Evolutionary conservation across 1,284 basidiomycete species (phyloP).

Genomic region (Puccinia coronata): DNA sequence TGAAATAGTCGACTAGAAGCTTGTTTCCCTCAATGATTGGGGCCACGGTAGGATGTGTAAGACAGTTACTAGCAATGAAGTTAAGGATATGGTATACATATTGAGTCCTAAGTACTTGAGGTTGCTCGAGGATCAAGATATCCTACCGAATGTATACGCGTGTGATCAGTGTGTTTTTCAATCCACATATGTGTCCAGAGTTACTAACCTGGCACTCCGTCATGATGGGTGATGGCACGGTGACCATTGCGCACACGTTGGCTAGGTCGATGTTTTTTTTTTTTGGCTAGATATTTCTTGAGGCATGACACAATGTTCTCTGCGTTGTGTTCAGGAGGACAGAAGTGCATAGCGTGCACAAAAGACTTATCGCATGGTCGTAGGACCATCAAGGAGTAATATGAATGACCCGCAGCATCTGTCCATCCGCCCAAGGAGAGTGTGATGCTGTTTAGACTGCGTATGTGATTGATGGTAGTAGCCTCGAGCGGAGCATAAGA

Average conservation of each 20-base stretch:
- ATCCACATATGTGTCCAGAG: too few relatives aligned
- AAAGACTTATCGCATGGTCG: neutral
- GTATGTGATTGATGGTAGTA: neutral
- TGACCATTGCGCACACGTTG: neutral
- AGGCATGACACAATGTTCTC: neutral
- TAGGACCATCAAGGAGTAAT: neutral
- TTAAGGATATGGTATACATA: neutral
- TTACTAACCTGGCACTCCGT: conserved; percentile 17
- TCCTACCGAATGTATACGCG: neutral
- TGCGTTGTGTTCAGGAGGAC: neutral
- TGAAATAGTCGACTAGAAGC: conserved; percentile 7
- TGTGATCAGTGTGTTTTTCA: too few relatives aligned
- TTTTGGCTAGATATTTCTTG: neutral
- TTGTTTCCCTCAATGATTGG: neutral
- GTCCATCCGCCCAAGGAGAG: conserved; percentile 20
- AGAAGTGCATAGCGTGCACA: neutral
- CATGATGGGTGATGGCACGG: conserved; percentile 6
- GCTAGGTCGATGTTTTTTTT: neutral
- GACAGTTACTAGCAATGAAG: neutral
- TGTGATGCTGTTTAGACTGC: neutral
- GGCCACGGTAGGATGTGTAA: neutral
- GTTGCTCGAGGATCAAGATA: neutral
- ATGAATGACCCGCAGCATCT: neutral
- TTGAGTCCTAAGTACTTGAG: neutral
- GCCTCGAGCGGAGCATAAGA: neutral